Base-by-base conservation (phyloP, 495 filamentous ascomycete genomes). In the Amorphotheca resinae region DNA sequence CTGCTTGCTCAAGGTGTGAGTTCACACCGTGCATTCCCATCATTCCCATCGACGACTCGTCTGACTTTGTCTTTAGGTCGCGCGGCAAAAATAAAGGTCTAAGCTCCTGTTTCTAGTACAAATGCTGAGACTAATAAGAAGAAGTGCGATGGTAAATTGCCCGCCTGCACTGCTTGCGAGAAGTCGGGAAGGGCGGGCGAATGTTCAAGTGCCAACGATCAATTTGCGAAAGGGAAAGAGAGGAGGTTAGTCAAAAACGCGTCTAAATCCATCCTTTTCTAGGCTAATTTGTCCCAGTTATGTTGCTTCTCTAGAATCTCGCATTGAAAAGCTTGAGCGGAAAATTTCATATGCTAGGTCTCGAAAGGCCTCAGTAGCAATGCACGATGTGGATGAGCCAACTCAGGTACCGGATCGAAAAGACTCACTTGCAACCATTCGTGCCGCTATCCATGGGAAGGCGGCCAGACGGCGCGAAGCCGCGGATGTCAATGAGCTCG, bases 141-240 rank as follows among this genome's bases (percentile, higher is more conserved):
- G 11, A 49, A 82, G 73, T 96, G 89, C 50, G 89, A 96, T 65
- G 87, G 87, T 40, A 94, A 93, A 57, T 68, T 96, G 14, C 89
- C 89, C 11, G 84, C 87, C 15, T 96, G 89, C 56, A 87, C 85
- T 12, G 87, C 89, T 17, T 95, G 89, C 53, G 88, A 93, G 57
- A 82, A 82, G 57, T 80, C 81, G 6, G 83, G 84, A 31, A 82
- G 80, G 41, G 76, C 78, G 32, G 73, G 69, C 49, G 83, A 85
- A 48, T 96, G 89, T 58, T 89, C 87, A n/a, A 84, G 84, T 28
- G 84, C 87, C 1, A 94, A 84, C 46, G 89, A 95, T 55, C 84
- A 93, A 59, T 94, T 95, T 59, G 87, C 88, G 11, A 75, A 82
- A 44, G 89, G 89, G 20, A 95, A 94, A 62, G 89, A 96, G 57